Evolutionary conservation across 1,284 basidiomycete genomes (phyloP), one percentile per base, ranked within the genome.

Genomic region (Boletellus deceptivus): DNA sequence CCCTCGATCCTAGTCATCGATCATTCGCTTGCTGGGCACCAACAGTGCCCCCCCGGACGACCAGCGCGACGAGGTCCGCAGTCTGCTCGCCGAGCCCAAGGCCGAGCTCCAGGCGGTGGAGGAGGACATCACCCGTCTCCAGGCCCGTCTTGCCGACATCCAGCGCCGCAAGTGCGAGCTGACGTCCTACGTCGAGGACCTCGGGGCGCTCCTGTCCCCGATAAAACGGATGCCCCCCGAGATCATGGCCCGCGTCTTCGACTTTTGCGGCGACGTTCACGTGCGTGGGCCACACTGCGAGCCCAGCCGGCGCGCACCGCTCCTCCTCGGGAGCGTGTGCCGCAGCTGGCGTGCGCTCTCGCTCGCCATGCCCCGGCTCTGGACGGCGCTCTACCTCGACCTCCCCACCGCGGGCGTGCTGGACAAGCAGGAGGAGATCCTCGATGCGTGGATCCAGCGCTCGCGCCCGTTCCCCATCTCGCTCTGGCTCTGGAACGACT

Each of bases 181-280:
- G 20, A 48, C 54, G 16, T 63, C 62, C 20, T 68, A 64, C 48
- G 62, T 64, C 47, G 63, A 68, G 50, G 63, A 64, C 54, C 63
- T 64, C 41, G 64, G 58, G 48, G 65, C 63, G 20, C 62, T 68
- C 48, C 62, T 64, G 25, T 67, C 63, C 22, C 63, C 63, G 43
- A 67, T 64, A 51, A 66, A 54, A 20, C 64, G 62, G 43, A 68
- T 64, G 65, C 63, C 63, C 10, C 65, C 65, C n/a, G 63, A 64
- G 55, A 64, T 64, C 58, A 68, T 64, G 55, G 58, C 64, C 40
- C 62, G 65, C 40, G 58, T 64, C 7, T 64, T 64, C 35, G 65
- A 64, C 47, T 68, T 68, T 54, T 64, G 63, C n/a, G 64, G 62
- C 3, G 63, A 64, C 38, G 39, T 63, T 48, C 48, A 54, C 47